Conservation (phyloP, 257 asterid genomes). For the Solanum clarkiae region DNA sequence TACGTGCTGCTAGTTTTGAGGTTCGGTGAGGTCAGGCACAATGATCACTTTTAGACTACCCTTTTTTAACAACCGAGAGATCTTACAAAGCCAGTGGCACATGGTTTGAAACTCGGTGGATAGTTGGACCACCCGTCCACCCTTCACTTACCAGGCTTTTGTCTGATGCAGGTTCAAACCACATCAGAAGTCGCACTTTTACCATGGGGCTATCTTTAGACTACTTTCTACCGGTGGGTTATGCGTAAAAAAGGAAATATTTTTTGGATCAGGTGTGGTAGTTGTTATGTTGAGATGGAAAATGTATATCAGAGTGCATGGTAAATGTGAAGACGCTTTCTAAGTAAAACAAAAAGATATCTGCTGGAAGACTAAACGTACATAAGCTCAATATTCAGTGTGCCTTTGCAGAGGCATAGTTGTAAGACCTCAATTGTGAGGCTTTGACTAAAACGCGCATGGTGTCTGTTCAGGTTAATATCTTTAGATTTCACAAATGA, state of each 20-base stretch:
- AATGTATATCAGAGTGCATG: not conserved
- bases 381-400: not conserved
- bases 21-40: not conserved
- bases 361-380: not conserved
- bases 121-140: not conserved
- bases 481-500: not conserved
- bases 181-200: not conserved
- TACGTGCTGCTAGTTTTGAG: not conserved
- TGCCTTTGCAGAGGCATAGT: not conserved
- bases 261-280: not conserved
- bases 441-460: not conserved
- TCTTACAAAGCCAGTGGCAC: not conserved
- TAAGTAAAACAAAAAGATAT: not conserved
- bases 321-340: not conserved
- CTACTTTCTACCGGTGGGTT: not conserved
- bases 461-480: not conserved
- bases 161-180: not conserved
- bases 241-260: not conserved
- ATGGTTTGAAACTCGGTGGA: not conserved
- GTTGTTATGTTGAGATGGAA: not conserved
- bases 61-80: not conserved
- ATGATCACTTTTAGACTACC: not conserved
- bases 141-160: not conserved
- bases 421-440: not conserved
- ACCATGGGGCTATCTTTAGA: not conserved